Percentiles rank a stretch among this genome's conserved stretches.
Conservation (phyloP, 352 stramenopile genomes). For the Phytophthora aleatoria region DNA sequence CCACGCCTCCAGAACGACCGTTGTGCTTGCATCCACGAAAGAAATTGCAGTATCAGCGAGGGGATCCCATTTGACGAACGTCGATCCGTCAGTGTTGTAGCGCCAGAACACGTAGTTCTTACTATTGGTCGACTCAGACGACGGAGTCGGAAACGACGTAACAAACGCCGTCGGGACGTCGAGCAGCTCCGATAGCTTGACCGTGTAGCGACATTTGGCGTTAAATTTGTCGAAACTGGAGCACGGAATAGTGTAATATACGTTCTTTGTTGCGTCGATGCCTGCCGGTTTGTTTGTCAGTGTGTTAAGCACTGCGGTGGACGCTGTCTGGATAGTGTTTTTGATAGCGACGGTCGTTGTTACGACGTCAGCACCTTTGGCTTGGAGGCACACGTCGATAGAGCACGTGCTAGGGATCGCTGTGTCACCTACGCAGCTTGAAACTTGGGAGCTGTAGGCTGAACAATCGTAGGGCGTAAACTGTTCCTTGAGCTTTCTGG, state of each 20-base stretch:
- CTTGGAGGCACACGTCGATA: background rate
- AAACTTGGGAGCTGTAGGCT: background rate
- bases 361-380: background rate
- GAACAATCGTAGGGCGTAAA: slow-evolving; percentile 1
- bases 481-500: slow-evolving; percentile 9
- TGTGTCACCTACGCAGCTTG: background rate
- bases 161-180: slow-evolving; percentile 7
- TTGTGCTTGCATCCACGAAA: slow-evolving; percentile 40
- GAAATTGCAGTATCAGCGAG: slow-evolving; percentile 10
- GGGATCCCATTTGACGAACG: slow-evolving; percentile 16
- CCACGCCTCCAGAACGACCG: slow-evolving; percentile 57
- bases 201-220: slow-evolving; percentile 13
- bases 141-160: slow-evolving; percentile 1
- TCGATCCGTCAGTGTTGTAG: slow-evolving; percentile 36
- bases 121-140: background rate
- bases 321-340: slow-evolving; percentile 18
- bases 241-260: slow-evolving; percentile 27
- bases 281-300: slow-evolving; percentile 14
- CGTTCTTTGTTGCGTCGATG: slow-evolving; percentile 10
- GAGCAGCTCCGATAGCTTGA: slow-evolving; percentile 21
- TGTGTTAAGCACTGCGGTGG: slow-evolving; percentile 34
- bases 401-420: background rate
- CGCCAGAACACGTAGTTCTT: slow-evolving; percentile 53
- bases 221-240: slow-evolving; percentile 14
- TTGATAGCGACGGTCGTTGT: background rate